Evolutionary conservation across 441 rosid species (phyloP).

Genomic region (Erysimum cheiri): DNA sequence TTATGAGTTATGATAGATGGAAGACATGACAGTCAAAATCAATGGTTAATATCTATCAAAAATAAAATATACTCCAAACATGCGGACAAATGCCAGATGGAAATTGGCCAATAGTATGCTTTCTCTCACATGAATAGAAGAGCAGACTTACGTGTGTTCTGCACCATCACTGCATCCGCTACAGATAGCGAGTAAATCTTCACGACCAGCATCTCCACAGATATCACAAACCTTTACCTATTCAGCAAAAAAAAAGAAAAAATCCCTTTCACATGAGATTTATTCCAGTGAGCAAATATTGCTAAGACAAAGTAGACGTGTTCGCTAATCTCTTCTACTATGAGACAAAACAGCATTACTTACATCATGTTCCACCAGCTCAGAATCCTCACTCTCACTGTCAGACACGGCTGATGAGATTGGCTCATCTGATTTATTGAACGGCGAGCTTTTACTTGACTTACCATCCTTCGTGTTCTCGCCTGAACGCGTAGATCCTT

Average conservation of each 20-base stretch:
- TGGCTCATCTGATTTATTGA: slow-evolving; percentile 51
- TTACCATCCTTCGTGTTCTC: slow-evolving; percentile 52
- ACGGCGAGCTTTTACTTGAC: slow-evolving; percentile 46
- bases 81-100: slow-evolving; percentile 5
- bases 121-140: slow-evolving; percentile 10
- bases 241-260: slow-evolving; percentile 38
- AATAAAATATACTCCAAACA: slow-evolving; percentile 26
- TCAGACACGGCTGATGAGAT: slow-evolving; percentile 53
- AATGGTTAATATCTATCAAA: slow-evolving; percentile 24
- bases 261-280: slow-evolving; percentile 30
- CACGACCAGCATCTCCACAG: slow-evolving; percentile 99
- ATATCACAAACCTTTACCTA: slow-evolving; percentile 99
- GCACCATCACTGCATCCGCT: slow-evolving; percentile 97
- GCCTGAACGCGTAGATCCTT: slow-evolving; percentile 47
- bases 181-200: slow-evolving; percentile 94
- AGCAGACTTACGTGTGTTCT: slow-evolving; percentile 90
- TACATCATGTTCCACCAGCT: slow-evolving; percentile 91
- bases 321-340: slow-evolving; percentile 15
- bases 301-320: slow-evolving; percentile 16
- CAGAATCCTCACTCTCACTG: slow-evolving; percentile 82
- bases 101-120: slow-evolving; percentile 25
- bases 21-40: slow-evolving; percentile 19
- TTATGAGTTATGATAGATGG: slow-evolving; percentile 36
- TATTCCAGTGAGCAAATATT: slow-evolving; percentile 6
- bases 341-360: slow-evolving; percentile 50